Base-by-base conservation (phyloP, 345 rosid genomes). In the Gossypium herbaceum region DNA sequence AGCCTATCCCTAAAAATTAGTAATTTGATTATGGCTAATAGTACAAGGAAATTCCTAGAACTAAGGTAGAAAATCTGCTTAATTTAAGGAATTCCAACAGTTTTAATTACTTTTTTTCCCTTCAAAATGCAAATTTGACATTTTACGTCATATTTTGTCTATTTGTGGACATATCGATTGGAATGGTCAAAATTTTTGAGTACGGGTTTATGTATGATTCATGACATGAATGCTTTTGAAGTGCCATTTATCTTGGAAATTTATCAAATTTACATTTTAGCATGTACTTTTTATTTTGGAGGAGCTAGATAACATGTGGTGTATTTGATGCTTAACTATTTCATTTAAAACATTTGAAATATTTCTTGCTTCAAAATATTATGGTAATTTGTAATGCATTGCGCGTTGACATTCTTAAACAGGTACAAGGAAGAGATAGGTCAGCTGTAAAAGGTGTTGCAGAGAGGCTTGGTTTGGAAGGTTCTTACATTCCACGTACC, bases 371-470 rank as follows among this genome's bases (percentile, higher is more conserved):
- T 67, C 55, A 67, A 47, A 47, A 47, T 47, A 2, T 45, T 12
- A 66, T 20, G 50, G 5, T 67, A 22, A 52, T n/a, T 54, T 48
- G 1, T 63, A 16, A 12, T 63, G 41, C 44, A 50, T 27, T 45
- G 56, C 15, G 3, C 5, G 62, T 75, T n/a, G 13, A 55, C 74
- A 72, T 73, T 74, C 12, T 55, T 83, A 60, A 80, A 77, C 77
- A 96, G 99, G 99, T 96, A 69, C 99, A 96, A 89, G 99, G 99
- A 82, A 90, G 84, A 86, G 99, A 96, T 74, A 88, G 97, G 48
- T 67, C 80, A 77, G 75, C 74, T 52, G 94, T 96, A 64, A 83
- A 80, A 84, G 52, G 51, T 76, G 84, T 85, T 78, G 97, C 98
- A 27, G 86, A 88, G 82, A 89, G 84, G 87, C 92, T 91, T 59